These are phyloP conservation scores for Nannochloropsis gaditana DNA, from an alignment of 108 stramenopile species.

Conservation along the genomic window DNA sequence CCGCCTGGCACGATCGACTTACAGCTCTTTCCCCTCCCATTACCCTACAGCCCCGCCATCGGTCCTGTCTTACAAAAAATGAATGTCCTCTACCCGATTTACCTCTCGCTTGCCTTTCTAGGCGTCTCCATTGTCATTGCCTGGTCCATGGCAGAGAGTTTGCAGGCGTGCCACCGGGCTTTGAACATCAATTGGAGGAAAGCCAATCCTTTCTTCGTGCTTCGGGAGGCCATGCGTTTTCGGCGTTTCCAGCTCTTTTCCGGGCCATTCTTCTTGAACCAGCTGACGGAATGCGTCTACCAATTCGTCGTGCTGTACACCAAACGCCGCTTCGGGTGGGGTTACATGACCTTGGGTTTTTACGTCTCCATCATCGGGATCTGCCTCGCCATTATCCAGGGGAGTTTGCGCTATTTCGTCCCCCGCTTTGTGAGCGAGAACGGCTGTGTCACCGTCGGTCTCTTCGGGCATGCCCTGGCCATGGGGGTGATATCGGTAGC, in stretches of 20 bases:
- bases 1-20: background rate
- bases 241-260: background rate
- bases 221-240: background rate
- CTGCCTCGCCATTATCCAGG: background rate
- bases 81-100: background rate
- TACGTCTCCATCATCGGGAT: conserved; percentile 6
- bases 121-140: background rate
- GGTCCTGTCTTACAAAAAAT: background rate
- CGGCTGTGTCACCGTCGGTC: background rate
- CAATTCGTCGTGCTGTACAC: background rate
- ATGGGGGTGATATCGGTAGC: background rate
- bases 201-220: background rate
- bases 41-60: background rate
- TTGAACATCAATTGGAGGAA: background rate
- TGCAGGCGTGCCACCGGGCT: background rate
- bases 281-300: background rate
- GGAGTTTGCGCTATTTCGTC: background rate
- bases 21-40: background rate
- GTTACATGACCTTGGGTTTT: background rate
- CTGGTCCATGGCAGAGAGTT: background rate
- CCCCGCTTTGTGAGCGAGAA: background rate
- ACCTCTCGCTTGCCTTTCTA: background rate
- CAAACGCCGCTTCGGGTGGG: background rate
- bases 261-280: background rate
- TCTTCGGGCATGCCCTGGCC: background rate